These are phyloP conservation scores for Candida qinlingensis DNA, from an alignment of 805 yeast species.

Conservation along the genomic window DNA sequence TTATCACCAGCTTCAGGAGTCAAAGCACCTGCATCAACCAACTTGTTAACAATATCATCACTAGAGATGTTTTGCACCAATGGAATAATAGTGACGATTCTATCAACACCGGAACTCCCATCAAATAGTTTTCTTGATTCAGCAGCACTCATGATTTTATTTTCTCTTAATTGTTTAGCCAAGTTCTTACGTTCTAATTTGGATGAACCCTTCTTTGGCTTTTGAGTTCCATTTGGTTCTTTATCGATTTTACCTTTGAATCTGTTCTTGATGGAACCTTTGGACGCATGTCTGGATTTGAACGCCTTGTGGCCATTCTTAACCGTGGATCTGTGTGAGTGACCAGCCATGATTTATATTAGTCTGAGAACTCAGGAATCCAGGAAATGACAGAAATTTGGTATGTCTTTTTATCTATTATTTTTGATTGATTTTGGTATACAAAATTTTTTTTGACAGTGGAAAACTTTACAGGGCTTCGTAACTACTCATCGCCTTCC, in stretches of 20 bases:
- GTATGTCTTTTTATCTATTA: not conserved
- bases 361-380: too few species aligned
- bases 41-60: conserved; percentile 44
- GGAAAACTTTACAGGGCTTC: not conserved
- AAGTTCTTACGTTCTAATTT: conserved; percentile 70
- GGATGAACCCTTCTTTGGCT: conserved; percentile 29
- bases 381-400: not conserved
- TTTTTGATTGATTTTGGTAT: not conserved
- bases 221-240: conserved; percentile 30
- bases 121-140: conserved; percentile 68
- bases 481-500: conserved; percentile 6
- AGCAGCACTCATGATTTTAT: conserved; percentile 59
- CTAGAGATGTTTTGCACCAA: conserved; percentile 67
- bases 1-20: conserved; percentile 28
- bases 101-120: conserved; percentile 75
- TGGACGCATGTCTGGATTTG: conserved; percentile 87
- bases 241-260: conserved; percentile 87
- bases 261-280: conserved; percentile 76
- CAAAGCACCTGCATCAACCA: conserved; percentile 36
- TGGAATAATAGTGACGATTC: conserved; percentile 75
- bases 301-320: conserved; percentile 85
- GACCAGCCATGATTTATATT: conserved; percentile 54
- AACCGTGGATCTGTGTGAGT: conserved; percentile 78
- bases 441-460: not conserved
- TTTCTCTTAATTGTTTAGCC: conserved; percentile 69